These are phyloP conservation scores for Botrytis pseudocinerea DNA, from an alignment of 2,329 filamentous ascomycete genomes.

Conservation along the genomic window DNA sequence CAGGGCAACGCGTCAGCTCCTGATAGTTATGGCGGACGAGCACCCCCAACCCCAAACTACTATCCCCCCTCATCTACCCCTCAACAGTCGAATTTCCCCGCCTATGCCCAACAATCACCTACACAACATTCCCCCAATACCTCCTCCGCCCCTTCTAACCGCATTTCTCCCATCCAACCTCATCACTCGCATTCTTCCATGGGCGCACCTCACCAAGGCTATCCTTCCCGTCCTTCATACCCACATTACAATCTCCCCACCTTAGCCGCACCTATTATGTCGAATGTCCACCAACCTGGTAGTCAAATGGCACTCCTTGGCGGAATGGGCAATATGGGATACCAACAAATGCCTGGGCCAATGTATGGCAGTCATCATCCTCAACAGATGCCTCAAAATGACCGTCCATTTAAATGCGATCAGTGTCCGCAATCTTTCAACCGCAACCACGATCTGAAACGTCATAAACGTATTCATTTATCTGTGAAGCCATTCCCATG, in stretches of 20 bases:
- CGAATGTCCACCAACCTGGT: conserved; percentile 74
- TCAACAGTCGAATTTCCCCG: conserved; percentile 49
- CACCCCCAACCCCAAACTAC: conserved; percentile 57
- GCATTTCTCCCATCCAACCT: conserved; percentile 44
- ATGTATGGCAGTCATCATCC: conserved; percentile 62
- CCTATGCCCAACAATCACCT: conserved; percentile 53
- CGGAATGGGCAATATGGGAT: conserved; percentile 44
- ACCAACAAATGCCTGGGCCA: conserved; percentile 51
- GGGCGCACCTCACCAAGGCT: conserved; percentile 57
- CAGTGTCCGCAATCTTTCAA: conserved; percentile 93
- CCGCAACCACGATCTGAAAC: conserved; percentile 91
- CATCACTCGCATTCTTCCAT: conserved; percentile 46
- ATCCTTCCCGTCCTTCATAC: conserved; percentile 49
- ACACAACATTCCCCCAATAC: conserved; percentile 47
- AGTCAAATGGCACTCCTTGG: conserved; percentile 72
- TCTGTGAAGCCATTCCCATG: conserved; percentile 96
- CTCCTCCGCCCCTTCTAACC: conserved; percentile 43
- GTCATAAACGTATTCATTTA: conserved; percentile 92
- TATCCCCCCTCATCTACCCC: conserved; percentile 56
- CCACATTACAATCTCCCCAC: conserved; percentile 57
- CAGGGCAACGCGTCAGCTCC: conserved; percentile 58
- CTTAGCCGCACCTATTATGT: conserved; percentile 70
- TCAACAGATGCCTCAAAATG: conserved; percentile 59
- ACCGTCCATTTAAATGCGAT: conserved; percentile 93
- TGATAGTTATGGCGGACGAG: conserved; percentile 56